phyloP scores from a whole-genome alignment of 1,139 yeast genomes.

The Diutina sp. region DNA sequence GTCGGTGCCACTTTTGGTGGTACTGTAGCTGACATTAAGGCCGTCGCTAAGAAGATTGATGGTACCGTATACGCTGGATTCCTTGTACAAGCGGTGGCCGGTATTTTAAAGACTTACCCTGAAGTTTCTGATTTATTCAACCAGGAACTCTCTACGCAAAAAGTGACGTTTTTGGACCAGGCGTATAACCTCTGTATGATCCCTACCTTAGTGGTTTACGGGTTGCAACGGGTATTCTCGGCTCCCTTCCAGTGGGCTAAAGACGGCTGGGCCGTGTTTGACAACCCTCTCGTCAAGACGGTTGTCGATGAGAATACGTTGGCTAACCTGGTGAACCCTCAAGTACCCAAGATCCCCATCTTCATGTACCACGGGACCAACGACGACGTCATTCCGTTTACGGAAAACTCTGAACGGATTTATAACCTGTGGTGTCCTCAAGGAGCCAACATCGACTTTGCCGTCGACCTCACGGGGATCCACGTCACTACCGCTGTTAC shows the following conservation, averaged over 20 bases:
- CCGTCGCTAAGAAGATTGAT: slow-evolving; percentile 12
- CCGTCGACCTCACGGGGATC: slow-evolving; percentile 3
- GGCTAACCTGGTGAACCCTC: slow-evolving; percentile 7
- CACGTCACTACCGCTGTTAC: neutral
- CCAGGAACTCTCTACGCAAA: neutral
- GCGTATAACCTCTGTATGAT: slow-evolving; percentile 5
- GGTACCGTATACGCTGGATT: slow-evolving; percentile 16
- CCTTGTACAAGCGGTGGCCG: slow-evolving; percentile 13
- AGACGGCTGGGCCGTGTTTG: slow-evolving; percentile 10
- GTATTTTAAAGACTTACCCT: slow-evolving; percentile 17
- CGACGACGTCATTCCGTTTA: slow-evolving; percentile 7
- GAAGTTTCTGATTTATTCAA: neutral
- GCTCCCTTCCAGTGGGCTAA: slow-evolving; percentile 9
- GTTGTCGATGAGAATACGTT: slow-evolving; percentile 4
- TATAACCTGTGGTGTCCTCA: slow-evolving; percentile 4
- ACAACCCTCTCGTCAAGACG: slow-evolving; percentile 3
- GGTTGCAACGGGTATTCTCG: slow-evolving; percentile 7
- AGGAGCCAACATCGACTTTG: slow-evolving; percentile 9
- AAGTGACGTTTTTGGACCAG: neutral
- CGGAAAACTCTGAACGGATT: slow-evolving; percentile 3
- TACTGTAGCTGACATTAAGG: slow-evolving; percentile 14
- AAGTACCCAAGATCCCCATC: slow-evolving; percentile 7
- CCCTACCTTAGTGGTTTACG: slow-evolving; percentile 5
- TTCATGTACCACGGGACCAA: slow-evolving; percentile 5
- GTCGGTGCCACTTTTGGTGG: slow-evolving; percentile 12